Evolutionary conservation across 148 eudicot species (phyloP).

Genomic region (Cornus controversa): DNA sequence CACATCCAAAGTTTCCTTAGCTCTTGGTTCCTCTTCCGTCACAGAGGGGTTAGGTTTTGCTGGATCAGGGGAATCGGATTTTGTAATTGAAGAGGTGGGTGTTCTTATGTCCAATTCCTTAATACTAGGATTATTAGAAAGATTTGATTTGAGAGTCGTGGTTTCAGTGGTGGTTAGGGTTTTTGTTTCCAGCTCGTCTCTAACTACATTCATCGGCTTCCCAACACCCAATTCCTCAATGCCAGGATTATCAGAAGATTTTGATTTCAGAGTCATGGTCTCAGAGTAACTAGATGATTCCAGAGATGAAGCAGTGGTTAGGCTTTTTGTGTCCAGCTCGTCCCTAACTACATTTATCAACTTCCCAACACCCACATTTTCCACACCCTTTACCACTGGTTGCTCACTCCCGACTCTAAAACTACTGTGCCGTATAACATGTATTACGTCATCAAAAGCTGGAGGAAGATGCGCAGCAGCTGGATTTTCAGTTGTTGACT

Average conservation of each 20-base stretch:
- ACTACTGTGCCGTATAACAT: conserved; percentile 59
- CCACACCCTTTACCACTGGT: conserved; percentile 39
- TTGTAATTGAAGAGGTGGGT: conserved; percentile 22
- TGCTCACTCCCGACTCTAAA: conserved; percentile 51
- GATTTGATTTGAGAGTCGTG: conserved; percentile 23
- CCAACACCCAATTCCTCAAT: conserved; percentile 45
- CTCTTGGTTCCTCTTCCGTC: conserved; percentile 46
- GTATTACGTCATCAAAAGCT: conserved; percentile 51
- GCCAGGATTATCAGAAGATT: too few relatives aligned
- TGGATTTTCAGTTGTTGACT: conserved; percentile 35
- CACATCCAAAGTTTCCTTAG: conserved; percentile 80
- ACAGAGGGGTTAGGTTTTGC: conserved; percentile 34
- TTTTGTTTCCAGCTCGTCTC: conserved; percentile 44
- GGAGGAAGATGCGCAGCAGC: conserved; percentile 33
- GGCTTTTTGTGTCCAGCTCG: conserved; percentile 35
- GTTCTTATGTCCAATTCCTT: conserved; percentile 35
- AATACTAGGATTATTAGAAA: conserved; percentile 29
- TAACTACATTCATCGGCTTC: conserved; percentile 37
- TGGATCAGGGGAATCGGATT: conserved; percentile 39
- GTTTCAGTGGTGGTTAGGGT: conserved; percentile 17
- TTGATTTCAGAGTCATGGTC: too few relatives aligned
- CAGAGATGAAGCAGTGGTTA: conserved; percentile 5
- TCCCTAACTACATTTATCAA: conserved; percentile 41
- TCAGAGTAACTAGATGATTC: too few relatives aligned
- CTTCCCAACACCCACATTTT: conserved; percentile 47